Base-by-base conservation (phyloP, 2,329 filamentous ascomycete species). In the Ceratocystis colombiana region DNA sequence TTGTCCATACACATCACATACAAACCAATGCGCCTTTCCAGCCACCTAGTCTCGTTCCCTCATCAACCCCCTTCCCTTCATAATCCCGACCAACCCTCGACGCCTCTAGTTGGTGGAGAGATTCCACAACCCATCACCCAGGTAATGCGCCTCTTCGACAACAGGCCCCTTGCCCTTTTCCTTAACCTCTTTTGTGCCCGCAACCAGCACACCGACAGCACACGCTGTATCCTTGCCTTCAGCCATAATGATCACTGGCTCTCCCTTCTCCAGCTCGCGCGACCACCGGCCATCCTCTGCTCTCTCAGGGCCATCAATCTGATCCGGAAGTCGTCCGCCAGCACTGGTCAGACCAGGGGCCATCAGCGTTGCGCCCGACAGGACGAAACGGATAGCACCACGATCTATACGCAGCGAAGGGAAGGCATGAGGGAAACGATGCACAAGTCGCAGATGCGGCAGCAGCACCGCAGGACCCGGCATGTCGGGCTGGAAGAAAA, bases 171-270 rank as follows among this genome's bases (percentile, higher is more conserved):
- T 97, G 70, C 90, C 91, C 78, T 93, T 93, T 70, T 85, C 87
- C 83, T 94, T 96, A 75, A 96, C 92, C 76, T 96, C 91, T 76
- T 87, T 86, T 0, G 94, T 96, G 2, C 91, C 88, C 73, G 88
- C 85, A 72, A 90, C 90, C 74, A 99, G 74, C 69, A 88, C 79
- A 0, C 94, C 94, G 0, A 99, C 88, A 66, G 96, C 84, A 76
- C 92, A 96, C 5, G 91, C 90, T 78, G 93, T 86, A 71, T 88
- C 84, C 79, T 99, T 99, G 6, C 94, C 94, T 80, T 99, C 94
- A 0, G 94, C 91, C 78, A 87, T 86, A 20, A 99, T 83, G 4
- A 93, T 89, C 6, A 96, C 94, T 1, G 94, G 88, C 74, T 90
- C 84, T 0, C 93, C 94, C 73, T 88, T 86, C 70, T 84, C 82